A percentile compares a stretch with the other conserved stretches of the same genome.
These are phyloP conservation scores for Pleurotus tuoliensis DNA, from an alignment of 768 basidiomycete genomes.

Conservation along the genomic window DNA sequence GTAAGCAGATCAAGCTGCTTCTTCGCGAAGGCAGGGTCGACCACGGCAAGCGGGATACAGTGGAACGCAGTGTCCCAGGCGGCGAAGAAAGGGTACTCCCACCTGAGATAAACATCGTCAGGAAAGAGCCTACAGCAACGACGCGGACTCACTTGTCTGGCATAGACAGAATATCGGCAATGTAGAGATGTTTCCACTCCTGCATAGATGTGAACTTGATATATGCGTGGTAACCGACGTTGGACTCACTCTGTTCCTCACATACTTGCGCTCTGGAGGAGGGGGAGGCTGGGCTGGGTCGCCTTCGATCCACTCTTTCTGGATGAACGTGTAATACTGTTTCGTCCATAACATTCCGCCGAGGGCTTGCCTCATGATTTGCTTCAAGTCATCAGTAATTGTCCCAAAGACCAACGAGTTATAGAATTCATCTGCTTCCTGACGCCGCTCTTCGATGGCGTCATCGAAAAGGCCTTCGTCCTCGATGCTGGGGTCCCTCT, in stretches of 20 bases:
- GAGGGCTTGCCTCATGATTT: constrained; percentile 95
- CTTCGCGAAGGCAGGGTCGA: constrained; percentile 95
- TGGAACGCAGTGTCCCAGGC: constrained; percentile 99
- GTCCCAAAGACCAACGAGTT: constrained; percentile 72
- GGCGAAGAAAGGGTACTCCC: constrained; percentile 99
- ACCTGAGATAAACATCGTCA: constrained; percentile 36
- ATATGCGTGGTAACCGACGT: background rate
- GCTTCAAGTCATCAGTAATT: constrained; percentile 88
- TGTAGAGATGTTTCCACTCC: constrained; percentile 96
- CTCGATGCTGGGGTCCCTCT: constrained; percentile 74
- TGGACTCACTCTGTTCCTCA: constrained; percentile 71
- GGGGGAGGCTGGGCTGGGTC: constrained; percentile 95
- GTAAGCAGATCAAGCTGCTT: constrained; percentile 96
- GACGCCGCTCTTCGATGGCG: constrained; percentile 81
- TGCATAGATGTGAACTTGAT: constrained; percentile 20
- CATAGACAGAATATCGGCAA: constrained; percentile 96
- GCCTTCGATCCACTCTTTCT: constrained; percentile 94
- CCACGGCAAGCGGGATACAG: constrained; percentile 93
- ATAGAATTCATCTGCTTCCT: constrained; percentile 98
- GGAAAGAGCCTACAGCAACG: constrained; percentile 4
- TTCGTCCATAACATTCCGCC: constrained; percentile 99
- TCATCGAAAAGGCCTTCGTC: constrained; percentile 92
- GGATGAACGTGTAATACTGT: constrained; percentile 94
- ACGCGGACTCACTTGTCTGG: constrained; percentile 81
- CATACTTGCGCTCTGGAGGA: constrained; percentile 79